Percentiles rank a stretch among this genome's conserved stretches.
Evolutionary conservation across 345 rosid species (phyloP).

Genomic region (Laguncularia racemosa): DNA sequence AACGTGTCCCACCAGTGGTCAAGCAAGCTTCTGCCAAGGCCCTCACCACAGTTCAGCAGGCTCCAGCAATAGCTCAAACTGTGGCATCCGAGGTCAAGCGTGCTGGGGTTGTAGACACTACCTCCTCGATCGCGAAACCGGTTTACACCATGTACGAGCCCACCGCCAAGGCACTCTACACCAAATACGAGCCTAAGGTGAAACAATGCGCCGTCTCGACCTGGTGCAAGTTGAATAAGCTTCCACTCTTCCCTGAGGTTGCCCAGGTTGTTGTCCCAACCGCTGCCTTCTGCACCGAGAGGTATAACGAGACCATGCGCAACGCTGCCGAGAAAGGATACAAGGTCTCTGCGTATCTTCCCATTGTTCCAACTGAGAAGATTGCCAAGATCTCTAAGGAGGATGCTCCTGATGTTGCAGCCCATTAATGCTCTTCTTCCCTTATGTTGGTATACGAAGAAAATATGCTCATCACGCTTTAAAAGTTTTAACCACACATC

Average conservation of each 20-base stretch:
- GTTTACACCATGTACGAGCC: conserved; percentile 37
- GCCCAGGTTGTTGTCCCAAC: conserved; percentile 48
- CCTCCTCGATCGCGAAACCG: conserved; percentile 28
- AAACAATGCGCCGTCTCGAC: conserved; percentile 43
- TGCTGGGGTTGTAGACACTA: conserved; percentile 39
- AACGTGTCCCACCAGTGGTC: conserved; percentile 49
- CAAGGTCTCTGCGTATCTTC: conserved; percentile 33
- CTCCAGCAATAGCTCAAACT: conserved; percentile 43
- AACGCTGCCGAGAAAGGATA: conserved; percentile 34
- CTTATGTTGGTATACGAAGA: no score
- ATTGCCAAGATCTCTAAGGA: conserved; percentile 41
- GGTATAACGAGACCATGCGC: conserved; percentile 49
- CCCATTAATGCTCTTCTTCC: no score
- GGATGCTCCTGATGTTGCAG: background rate
- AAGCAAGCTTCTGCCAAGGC: conserved; percentile 18
- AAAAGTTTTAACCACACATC: no score
- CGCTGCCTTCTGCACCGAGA: conserved; percentile 59
- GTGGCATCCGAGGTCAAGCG: conserved; percentile 57
- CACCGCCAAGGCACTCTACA: conserved; percentile 35
- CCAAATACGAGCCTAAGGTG: conserved; percentile 44
- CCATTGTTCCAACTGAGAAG: conserved; percentile 55
- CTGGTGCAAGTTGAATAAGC: conserved; percentile 45
- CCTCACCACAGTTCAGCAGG: background rate
- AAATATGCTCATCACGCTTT: no score
- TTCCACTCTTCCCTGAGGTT: conserved; percentile 49